phyloP scores from a whole-genome alignment of 2,329 filamentous ascomycete genomes.

The Colletotrichum kahawae region DNA sequence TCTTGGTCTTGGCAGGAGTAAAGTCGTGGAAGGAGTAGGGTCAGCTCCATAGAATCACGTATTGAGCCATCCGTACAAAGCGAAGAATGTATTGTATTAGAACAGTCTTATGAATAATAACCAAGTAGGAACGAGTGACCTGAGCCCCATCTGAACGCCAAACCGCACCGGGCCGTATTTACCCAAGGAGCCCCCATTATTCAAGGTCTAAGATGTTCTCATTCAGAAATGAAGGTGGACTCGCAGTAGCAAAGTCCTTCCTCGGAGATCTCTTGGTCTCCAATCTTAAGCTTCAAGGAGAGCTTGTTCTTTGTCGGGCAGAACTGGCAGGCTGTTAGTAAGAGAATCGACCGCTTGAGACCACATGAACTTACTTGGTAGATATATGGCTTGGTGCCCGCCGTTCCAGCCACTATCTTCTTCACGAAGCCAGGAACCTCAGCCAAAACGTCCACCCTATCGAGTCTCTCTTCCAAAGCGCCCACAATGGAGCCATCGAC shows the following conservation, averaged over 20 bases:
- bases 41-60: no score
- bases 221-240: constrained; percentile 90
- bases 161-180: constrained; percentile 10
- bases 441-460: constrained; percentile 94
- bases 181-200: constrained; percentile 13
- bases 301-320: constrained; percentile 66
- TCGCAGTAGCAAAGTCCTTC: constrained; percentile 83
- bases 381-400: constrained; percentile 95
- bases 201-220: constrained; percentile 38
- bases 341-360: background rate
- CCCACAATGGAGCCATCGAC: constrained; percentile 75
- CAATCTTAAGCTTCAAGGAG: constrained; percentile 82
- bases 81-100: constrained; percentile 12
- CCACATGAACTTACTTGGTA: constrained; percentile 73
- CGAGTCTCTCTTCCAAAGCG: constrained; percentile 70
- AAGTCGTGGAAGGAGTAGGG: no score
- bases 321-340: constrained; percentile 60
- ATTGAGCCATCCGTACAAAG: background rate
- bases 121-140: constrained; percentile 17
- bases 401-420: constrained; percentile 85
- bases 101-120: constrained; percentile 18
- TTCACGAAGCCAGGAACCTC: constrained; percentile 97
- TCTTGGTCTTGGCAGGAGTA: background rate
- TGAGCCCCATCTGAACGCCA: constrained; percentile 18
- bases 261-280: constrained; percentile 79